Evolutionary conservation across 2,329 filamentous ascomycete species (phyloP), one percentile per base, ranked within the genome.

Genomic region (Pestalotiopsis sp.): DNA sequence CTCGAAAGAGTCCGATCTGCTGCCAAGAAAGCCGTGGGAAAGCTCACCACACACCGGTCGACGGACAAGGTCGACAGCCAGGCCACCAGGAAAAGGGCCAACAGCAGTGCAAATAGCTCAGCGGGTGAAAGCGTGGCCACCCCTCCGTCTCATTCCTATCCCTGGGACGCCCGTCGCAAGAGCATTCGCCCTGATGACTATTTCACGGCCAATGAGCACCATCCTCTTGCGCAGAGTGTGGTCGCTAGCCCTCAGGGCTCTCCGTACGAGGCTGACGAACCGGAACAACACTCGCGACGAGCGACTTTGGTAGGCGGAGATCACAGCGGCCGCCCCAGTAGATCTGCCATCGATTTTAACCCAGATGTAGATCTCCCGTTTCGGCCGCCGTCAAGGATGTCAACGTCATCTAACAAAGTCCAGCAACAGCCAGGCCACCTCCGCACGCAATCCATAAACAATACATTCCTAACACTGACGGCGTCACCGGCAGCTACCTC

Each of bases 1-100:
- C 86, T 98, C 23, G 93, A 97, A 76, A 91, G 94, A 41, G 92
- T 96, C 64, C 90, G 91, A 61, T 97, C 93, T 13, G 93, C 90
- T 52, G 87, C 97, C 64, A 91, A 91, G 80, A 91, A 91, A 76
- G 85, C 87, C 3, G 83, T 90, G 5, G 87, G 84, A 67, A 91
- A 90, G 78, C 86, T 91, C 65, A 90, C 90, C 69, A 87, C 90
- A 71, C 84, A 88, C 23, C 83, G 89, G 7, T 81, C 82, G 13
- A 20, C 66, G 61, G 89, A 91, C 66, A 85, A 88, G 67, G 81
- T 84, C 64, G 87, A 91, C 68, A 86, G 84, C 68, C 80, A 80
- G 20, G 45, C 14, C 52, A 84, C 85, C 65, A 82, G 90, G 64
- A 84, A 83, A 66, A 83, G 89, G 71, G 88, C 89, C 57, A 80